Evolutionary conservation across 2,329 filamentous ascomycete genomes (phyloP), one percentile per base, ranked within the genome.

Genomic region (Endothia cerciana): DNA sequence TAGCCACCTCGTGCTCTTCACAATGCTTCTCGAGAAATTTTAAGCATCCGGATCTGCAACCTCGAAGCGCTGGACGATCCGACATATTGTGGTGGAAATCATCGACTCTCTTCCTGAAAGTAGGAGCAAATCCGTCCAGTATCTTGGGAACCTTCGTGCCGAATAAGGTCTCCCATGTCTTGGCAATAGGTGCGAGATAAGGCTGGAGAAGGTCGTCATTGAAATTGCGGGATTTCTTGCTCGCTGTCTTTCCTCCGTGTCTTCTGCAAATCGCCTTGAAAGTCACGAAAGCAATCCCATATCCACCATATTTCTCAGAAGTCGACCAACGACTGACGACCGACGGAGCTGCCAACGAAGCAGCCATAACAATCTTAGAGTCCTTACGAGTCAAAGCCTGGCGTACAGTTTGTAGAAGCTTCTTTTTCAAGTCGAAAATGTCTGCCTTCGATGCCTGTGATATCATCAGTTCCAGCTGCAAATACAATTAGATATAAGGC

Each of bases 191-290:
- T 8, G 13, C 3, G 28, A 65, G 43, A 45, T 63, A 68, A 30
- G 63, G 63, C 38, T 65, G 55, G 17, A 68, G 19, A 4, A 65
- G 51, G n/a, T 62, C 66, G 3, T 58, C 55, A 36, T 68, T 68
- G 60, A 68, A 68, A 47, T 68, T 19, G 2, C 56, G 41, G 7
- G 65, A 57, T 10, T 28, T 38, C 13, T 62, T 13, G 22, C 17
- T 22, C 17, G 28, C 5, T 5, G 65, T 62, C 19, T 38, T 63
- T 2, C 2, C 19, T 0, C 65, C 65, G 2, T 43, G 2, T 8
- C 55, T 38, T 33, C 63, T 55, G 15, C 65, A 67, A 3, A 43
- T 57, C 6, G 63, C 59, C 25, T 47, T 63, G 38, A 22, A 63
- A 7, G 61, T 56, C 17, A 15, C 8, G n/a, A 3, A 40, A 30